Base-by-base conservation (phyloP, 768 basidiomycete genomes). In the Russula sp. region DNA sequence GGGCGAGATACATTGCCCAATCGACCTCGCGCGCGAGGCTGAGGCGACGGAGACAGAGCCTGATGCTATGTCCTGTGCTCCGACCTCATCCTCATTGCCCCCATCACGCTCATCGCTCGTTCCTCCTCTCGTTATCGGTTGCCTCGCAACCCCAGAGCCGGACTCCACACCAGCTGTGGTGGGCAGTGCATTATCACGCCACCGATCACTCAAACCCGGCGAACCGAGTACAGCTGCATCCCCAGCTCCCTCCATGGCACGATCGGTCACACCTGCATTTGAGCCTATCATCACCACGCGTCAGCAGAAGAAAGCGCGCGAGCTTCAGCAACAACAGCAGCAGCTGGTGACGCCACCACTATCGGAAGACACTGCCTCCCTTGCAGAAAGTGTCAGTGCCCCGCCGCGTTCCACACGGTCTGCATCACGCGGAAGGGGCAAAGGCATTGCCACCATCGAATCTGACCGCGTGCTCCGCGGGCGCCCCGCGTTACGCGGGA, bases 231-330 rank as follows among this genome's bases (percentile, higher is more conserved):
- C 58, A 22, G 27, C 42, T 9, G 22, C 79, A 66, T 66, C 77
- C 65, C 39, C 59, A 61, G 31, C 49, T 45, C 27, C 72, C 68
- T 51, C 69, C 65, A 18, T 57, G 51, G 20, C 70, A 48, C 54
- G 73, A 78, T 32, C 74, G n/a, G 54, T 22, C 27, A 64, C 63
- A 27, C 63, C 63, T 6, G 58, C 20, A 18, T 82, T 80, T 68
- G 81, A 78, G 53, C 82, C 85, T 16, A 82, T 83, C 51, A 85
- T 86, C 52, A 77, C 84, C 35, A 83, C 85, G 42, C 84, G 85
- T 52, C 68, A 77, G 72, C 61, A 86, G 82, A 72, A 64, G 42
- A 84, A 80, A 69, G 77, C 77, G 16, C 72, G 74, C 47, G 69
- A 66, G 49, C 68, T 68, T 42, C 70, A 71, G 69, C 73, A 64